A percentile compares a stretch with the other conserved stretches of the same genome.
These are phyloP conservation scores for Pichia membranifaciens DNA, from an alignment of 805 yeast genomes.

Conservation along the genomic window DNA sequence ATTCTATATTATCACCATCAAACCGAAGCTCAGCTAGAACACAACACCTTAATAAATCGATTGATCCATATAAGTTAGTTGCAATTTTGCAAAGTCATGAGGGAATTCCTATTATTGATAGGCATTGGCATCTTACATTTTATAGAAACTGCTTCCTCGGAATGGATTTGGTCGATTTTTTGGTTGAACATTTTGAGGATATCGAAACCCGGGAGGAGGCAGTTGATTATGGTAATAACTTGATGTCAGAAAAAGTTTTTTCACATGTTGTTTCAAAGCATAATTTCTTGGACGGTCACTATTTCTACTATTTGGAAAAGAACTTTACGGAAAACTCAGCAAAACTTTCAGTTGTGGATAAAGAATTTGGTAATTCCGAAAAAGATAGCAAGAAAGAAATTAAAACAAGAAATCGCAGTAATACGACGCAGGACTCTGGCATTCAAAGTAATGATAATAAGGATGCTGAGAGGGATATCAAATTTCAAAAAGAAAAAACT, in stretches of 20 bases:
- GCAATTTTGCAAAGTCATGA: constrained; percentile 58
- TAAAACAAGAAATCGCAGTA: not conserved
- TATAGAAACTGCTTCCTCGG: constrained; percentile 81
- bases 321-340: constrained; percentile 34
- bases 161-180: constrained; percentile 80
- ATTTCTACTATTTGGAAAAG: constrained; percentile 68
- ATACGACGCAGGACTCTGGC: not conserved
- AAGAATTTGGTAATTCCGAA: not conserved
- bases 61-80: constrained; percentile 50
- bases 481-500: constrained; percentile 5
- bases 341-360: not conserved
- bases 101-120: constrained; percentile 64
- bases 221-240: constrained; percentile 64
- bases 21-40: constrained; percentile 13
- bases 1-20: not conserved
- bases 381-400: not conserved
- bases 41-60: constrained; percentile 40
- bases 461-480: not conserved
- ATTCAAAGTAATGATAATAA: not conserved
- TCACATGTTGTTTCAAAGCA: constrained; percentile 81
- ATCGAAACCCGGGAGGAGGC: constrained; percentile 82
- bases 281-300: constrained; percentile 86
- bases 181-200: constrained; percentile 71
- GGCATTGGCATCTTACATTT: constrained; percentile 86
- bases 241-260: constrained; percentile 69